Conservation (phyloP, 495 filamentous ascomycete genomes). For the Penicillium ucsense region DNA sequence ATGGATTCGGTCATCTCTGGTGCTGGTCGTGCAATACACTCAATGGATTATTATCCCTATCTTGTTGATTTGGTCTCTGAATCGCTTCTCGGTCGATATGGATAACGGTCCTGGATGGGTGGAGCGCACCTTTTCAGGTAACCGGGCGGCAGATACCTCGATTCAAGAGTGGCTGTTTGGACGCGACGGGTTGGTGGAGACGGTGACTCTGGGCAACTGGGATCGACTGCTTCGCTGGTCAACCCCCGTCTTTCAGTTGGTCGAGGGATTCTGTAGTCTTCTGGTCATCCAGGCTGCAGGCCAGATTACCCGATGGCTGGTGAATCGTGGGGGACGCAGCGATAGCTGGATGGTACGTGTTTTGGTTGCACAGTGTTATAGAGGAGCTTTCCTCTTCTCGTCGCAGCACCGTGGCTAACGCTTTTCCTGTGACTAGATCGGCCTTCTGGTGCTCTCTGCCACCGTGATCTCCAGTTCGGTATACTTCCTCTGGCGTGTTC, state of each 20-base stretch:
- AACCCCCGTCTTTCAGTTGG: slow-evolving; percentile 88
- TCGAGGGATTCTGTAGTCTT: slow-evolving; percentile 92
- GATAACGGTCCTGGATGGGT: slow-evolving; percentile 66
- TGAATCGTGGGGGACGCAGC: slow-evolving; percentile 75
- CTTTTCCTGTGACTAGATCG: slow-evolving; percentile 48
- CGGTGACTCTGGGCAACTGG: slow-evolving; percentile 73
- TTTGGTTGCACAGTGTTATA: no score
- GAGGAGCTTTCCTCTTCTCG: background rate
- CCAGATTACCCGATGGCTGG: slow-evolving; percentile 91
- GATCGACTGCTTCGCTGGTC: slow-evolving; percentile 84
- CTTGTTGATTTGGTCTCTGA: slow-evolving; percentile 87
- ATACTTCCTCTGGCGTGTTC: slow-evolving; percentile 94
- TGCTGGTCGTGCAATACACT: slow-evolving; percentile 53
- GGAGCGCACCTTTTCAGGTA: slow-evolving; percentile 64
- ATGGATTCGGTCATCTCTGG: slow-evolving; percentile 57
- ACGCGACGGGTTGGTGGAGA: slow-evolving; percentile 66
- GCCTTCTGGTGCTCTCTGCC: slow-evolving; percentile 75
- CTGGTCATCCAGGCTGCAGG: slow-evolving; percentile 91
- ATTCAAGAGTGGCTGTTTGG: slow-evolving; percentile 80
- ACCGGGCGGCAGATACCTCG: slow-evolving; percentile 51
- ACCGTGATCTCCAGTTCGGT: slow-evolving; percentile 87
- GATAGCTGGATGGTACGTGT: slow-evolving; percentile 91
- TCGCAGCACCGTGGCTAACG: slow-evolving; percentile 11
- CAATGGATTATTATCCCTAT: slow-evolving; percentile 79
- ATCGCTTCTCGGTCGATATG: slow-evolving; percentile 82